These are phyloP conservation scores for Starmerella geochares DNA, from an alignment of 805 yeast species.

Conservation along the genomic window DNA sequence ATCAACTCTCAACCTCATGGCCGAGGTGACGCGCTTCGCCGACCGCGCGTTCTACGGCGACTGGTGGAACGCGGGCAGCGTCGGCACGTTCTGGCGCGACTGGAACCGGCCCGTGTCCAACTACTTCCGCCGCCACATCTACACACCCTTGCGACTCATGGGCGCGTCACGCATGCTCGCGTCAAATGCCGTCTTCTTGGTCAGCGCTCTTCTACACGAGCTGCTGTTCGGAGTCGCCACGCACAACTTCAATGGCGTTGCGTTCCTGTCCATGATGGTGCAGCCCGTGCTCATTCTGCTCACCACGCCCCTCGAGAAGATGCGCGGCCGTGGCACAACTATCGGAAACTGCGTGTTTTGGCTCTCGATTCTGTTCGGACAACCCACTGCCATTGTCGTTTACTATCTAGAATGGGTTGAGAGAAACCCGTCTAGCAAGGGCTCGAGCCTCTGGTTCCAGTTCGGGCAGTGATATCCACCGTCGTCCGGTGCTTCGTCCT, in stretches of 20 bases:
- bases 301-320: slow-evolving; percentile 37
- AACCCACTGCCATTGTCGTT: slow-evolving; percentile 38
- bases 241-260: slow-evolving; percentile 39
- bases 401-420: slow-evolving; percentile 38
- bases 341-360: slow-evolving; percentile 41
- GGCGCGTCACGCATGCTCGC: slow-evolving; percentile 31
- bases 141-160: slow-evolving; percentile 33
- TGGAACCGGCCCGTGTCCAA: slow-evolving; percentile 40
- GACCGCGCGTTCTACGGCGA: slow-evolving; percentile 40
- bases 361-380: slow-evolving; percentile 39
- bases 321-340: slow-evolving; percentile 35
- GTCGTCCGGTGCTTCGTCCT: too few relatives aligned
- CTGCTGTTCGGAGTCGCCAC: slow-evolving; percentile 40
- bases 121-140: slow-evolving; percentile 38
- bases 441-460: slow-evolving; percentile 8
- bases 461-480: slow-evolving; percentile 5
- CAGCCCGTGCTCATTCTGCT: slow-evolving; percentile 37
- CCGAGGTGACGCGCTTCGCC: slow-evolving; percentile 38
- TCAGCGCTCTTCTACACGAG: slow-evolving; percentile 41
- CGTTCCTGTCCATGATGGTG: slow-evolving; percentile 37
- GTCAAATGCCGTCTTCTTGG: slow-evolving; percentile 34
- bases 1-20: slow-evolving; percentile 35
- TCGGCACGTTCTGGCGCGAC: slow-evolving; percentile 39
- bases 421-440: slow-evolving; percentile 15
- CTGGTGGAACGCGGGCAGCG: slow-evolving; percentile 45